Percentiles rank a stretch among this genome's conserved stretches.
Evolutionary conservation across 441 rosid species (phyloP).

Genomic region (Rhodomyrtus psidioides): DNA sequence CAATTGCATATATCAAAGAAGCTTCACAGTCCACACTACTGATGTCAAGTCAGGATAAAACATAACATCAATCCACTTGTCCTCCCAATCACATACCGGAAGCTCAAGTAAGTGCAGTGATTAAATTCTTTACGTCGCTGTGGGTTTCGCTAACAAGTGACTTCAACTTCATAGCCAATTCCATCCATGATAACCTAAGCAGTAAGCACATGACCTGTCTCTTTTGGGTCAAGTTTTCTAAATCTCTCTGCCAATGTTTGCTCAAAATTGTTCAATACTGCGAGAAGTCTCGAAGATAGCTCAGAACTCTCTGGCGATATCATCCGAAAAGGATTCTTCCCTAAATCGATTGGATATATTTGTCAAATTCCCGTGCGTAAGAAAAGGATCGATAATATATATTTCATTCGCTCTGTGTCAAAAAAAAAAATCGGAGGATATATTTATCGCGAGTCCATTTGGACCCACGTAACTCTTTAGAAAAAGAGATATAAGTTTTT

Average conservation of each 20-base stretch:
- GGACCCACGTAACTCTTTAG: no score
- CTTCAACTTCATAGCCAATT: slow-evolving; percentile 58
- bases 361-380: no score
- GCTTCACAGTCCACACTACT: slow-evolving; percentile 81
- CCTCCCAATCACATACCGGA: slow-evolving; percentile 89
- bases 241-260: slow-evolving; percentile 48
- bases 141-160: slow-evolving; percentile 74
- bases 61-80: slow-evolving; percentile 89
- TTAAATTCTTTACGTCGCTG: slow-evolving; percentile 48
- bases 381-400: no score
- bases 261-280: slow-evolving; percentile 56
- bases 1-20: slow-evolving; percentile 77
- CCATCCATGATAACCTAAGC: slow-evolving; percentile 83
- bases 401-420: no score
- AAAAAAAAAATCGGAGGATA: no score
- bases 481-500: no score
- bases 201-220: slow-evolving; percentile 43
- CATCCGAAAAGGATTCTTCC: slow-evolving; percentile 78
- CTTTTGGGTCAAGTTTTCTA: slow-evolving; percentile 51
- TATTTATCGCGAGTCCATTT: no score
- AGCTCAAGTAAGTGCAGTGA: slow-evolving; percentile 73
- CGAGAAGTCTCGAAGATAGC: slow-evolving; percentile 39
- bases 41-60: no score
- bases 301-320: slow-evolving; percentile 59
- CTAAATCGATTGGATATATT: no score